Evolutionary conservation across 129 eudicot genomes (phyloP), one percentile per base, ranked within the genome.

Genomic region (Smallanthus sonchifolius): DNA sequence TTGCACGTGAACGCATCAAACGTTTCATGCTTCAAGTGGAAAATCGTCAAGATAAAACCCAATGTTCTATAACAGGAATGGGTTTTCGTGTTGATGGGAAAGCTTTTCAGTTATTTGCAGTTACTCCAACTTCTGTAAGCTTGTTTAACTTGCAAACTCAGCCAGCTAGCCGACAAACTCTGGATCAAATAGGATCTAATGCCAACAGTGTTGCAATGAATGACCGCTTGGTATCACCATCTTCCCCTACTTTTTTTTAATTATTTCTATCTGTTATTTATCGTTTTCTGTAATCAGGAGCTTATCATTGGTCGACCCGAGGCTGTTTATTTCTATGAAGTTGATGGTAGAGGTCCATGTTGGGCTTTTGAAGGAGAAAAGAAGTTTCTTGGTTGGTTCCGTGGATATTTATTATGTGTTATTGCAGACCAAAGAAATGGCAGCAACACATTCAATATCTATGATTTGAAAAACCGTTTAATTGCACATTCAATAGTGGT

Each of bases 281-380:
- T 49, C 11, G 56, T 73, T 47, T 64, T n/a, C 24, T 75, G 42
- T 75, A 28, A 76, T 69, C 85, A 95, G 99, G 97, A 91, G 75
- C 88, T 95, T 65, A 88, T 95, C 42, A 86, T 95, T 79, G 99
- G 99, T 84, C 96, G 99, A 57, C 87, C 89, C 4, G 97, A 95
- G 80, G 99, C 99, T 70, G 88, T 91, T 40, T 91, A 88, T 85
- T 95, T 95, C 76, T 95, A 91, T 64, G 92, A 91, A 75, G 90
- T 85, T 84, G 97, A 91, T 73, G 99, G 99, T 60, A 91, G 99
- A 72, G 99, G 99, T 74, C 97, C 99, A 38, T 95, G 99, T 79
- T 95, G 94, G 97, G 99, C 99, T 42, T 91, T 95, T 83, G 99
- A 95, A 73, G 99, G 99, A 66, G 97, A 95, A 75, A 95, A 95